Conservation (phyloP, 192 early-diverging fungal genomes). For the Rhizoclosmatium globosum region DNA sequence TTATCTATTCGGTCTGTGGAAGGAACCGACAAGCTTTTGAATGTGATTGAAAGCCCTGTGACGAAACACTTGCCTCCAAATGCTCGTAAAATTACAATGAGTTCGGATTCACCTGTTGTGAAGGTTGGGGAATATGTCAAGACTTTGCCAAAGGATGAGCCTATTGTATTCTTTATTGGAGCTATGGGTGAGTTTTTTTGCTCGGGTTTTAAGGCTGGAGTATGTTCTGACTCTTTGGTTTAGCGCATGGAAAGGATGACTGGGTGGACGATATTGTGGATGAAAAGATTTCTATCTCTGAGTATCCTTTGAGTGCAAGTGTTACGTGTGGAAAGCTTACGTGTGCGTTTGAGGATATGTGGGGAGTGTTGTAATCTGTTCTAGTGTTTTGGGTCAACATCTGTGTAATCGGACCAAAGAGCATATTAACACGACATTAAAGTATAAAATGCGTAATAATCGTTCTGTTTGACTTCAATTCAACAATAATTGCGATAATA, state of each 20-base stretch:
- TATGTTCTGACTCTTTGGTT: not conserved
- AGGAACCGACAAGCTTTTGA: conserved; percentile 91
- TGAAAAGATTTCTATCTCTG: conserved; percentile 96
- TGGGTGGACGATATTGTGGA: conserved; percentile 96
- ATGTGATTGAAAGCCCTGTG: conserved; percentile 98
- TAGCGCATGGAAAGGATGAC: conserved; percentile 89
- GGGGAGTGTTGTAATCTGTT: conserved; percentile 76
- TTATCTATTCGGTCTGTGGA: conserved; percentile 91
- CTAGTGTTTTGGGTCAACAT: no score
- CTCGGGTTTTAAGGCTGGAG: not conserved
- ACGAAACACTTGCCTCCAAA: conserved; percentile 95
- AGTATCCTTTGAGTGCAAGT: conserved; percentile 95
- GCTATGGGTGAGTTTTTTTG: conserved; percentile 71
- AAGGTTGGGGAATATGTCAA: conserved; percentile 81
- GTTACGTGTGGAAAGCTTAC: conserved; percentile 97
- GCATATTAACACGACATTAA: no score
- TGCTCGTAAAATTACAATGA: conserved; percentile 84
- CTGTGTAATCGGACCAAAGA: no score
- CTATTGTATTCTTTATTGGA: conserved; percentile 91
- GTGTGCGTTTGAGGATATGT: conserved; percentile 87
- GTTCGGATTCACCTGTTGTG: conserved; percentile 83
- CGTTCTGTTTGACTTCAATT: no score
- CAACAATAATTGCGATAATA: no score
- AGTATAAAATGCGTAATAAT: no score
- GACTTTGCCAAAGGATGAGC: conserved; percentile 79